Evolutionary conservation across 257 asterid genomes (phyloP).

Genomic region (Linaria vulgaris): DNA sequence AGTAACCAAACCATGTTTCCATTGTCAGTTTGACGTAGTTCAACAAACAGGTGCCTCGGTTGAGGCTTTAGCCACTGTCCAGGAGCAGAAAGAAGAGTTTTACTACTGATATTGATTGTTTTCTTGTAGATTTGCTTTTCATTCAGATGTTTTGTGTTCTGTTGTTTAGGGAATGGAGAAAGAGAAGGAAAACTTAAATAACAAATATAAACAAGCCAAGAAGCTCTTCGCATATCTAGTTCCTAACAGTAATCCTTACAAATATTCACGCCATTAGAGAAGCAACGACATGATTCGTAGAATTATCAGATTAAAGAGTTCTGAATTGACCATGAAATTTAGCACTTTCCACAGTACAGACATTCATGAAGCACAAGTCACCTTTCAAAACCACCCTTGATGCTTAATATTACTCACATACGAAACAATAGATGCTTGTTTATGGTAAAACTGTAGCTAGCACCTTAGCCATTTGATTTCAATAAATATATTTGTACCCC

Average conservation of each 20-base stretch:
- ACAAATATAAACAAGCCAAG: no score
- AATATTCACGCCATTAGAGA: neutral
- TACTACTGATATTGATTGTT: slow-evolving; percentile 28
- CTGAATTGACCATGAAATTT: neutral
- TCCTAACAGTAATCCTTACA: neutral
- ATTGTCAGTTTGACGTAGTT: slow-evolving; percentile 34
- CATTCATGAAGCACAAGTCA: neutral
- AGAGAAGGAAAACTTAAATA: no score
- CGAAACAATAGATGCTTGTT: neutral
- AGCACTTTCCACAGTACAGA: neutral
- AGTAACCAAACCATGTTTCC: slow-evolving; percentile 34
- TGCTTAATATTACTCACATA: neutral
- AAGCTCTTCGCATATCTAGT: neutral
- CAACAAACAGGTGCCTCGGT: slow-evolving; percentile 32
- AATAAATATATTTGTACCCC: neutral
- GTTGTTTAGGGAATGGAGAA: no score
- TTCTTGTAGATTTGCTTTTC: no score
- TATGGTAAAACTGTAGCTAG: neutral
- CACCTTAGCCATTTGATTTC: neutral
- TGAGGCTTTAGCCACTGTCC: slow-evolving; percentile 22
- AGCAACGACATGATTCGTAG: neutral
- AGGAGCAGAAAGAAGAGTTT: slow-evolving; percentile 22
- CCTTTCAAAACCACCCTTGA: slow-evolving; percentile 12
- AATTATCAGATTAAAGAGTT: neutral
- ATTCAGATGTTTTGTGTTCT: no score